These are phyloP conservation scores for Paramarasmius palmivorus DNA, from an alignment of 1,284 basidiomycete species.

Conservation along the genomic window DNA sequence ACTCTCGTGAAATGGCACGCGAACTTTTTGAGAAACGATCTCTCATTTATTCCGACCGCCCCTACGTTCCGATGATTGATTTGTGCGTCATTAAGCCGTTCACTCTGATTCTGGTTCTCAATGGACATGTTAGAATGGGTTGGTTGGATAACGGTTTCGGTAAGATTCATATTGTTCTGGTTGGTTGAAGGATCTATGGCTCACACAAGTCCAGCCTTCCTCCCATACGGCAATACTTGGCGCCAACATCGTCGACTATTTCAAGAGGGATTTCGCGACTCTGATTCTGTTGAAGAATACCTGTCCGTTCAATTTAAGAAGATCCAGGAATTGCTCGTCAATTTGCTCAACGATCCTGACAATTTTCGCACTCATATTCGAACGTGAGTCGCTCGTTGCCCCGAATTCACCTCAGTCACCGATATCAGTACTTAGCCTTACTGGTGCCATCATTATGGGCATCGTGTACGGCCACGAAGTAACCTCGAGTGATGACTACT, in stretches of 20 bases:
- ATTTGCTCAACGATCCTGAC: background rate
- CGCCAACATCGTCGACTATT: slow-evolving; percentile 35
- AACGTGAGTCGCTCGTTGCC: too few species aligned
- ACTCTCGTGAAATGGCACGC: slow-evolving; percentile 32
- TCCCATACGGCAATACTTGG: slow-evolving; percentile 42
- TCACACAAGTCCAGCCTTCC: slow-evolving; percentile 21
- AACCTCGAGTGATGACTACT: slow-evolving; percentile 15
- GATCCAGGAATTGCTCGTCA: slow-evolving; percentile 8
- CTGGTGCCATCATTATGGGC: slow-evolving; percentile 6
- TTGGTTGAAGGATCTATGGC: too few species aligned
- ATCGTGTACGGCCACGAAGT: slow-evolving; percentile 8
- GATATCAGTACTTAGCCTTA: too few species aligned
- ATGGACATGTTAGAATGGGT: background rate
- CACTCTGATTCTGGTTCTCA: background rate
- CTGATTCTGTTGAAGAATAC: slow-evolving; percentile 22
- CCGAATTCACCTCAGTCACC: too few species aligned
- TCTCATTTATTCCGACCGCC: slow-evolving; percentile 37
- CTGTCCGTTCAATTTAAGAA: slow-evolving; percentile 30
- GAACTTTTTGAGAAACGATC: slow-evolving; percentile 45
- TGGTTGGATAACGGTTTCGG: background rate
- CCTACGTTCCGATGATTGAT: slow-evolving; percentile 31
- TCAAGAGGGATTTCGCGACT: slow-evolving; percentile 35
- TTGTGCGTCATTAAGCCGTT: slow-evolving; percentile 25
- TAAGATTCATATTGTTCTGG: too few species aligned
- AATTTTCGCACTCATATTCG: slow-evolving; percentile 23